Percentiles rank a stretch among this genome's conserved stretches.
Conservation (phyloP, 2,329 filamentous ascomycete genomes). For the Plenodomus lindquistii region DNA sequence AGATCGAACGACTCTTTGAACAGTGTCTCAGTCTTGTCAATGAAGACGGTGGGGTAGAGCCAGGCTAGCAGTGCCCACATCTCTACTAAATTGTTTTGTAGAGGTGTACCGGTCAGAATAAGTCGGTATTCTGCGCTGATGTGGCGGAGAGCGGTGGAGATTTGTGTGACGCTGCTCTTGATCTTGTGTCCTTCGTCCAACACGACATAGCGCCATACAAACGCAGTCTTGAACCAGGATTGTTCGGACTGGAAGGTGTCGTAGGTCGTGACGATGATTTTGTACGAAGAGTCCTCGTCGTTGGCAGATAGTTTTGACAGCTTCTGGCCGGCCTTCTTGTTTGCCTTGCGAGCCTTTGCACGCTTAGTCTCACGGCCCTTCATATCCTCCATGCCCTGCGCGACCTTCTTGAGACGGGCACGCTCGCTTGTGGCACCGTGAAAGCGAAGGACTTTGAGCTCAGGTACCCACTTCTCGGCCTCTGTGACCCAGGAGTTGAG, state of each 20-base stretch:
- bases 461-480: conserved; percentile 96
- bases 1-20: conserved; percentile 63
- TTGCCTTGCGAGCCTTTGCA: conserved; percentile 84
- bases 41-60: conserved; percentile 63
- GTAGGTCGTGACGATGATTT: conserved; percentile 88
- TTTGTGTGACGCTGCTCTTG: conserved; percentile 72
- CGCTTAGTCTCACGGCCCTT: conserved; percentile 62
- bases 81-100: conserved; percentile 63
- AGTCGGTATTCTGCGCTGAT: conserved; percentile 55
- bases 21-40: conserved; percentile 51
- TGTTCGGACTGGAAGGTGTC: conserved; percentile 99
- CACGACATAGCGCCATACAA: conserved; percentile 99
- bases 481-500: conserved; percentile 98
- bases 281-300: conserved; percentile 31
- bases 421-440: conserved; percentile 86
- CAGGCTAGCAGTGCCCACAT: conserved; percentile 62
- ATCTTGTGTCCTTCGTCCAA: conserved; percentile 99
- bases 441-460: conserved; percentile 83
- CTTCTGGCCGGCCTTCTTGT: conserved; percentile 70
- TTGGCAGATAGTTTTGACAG: conserved; percentile 35
- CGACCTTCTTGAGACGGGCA: conserved; percentile 67
- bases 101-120: conserved; percentile 59
- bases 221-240: conserved; percentile 83
- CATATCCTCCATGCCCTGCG: conserved; percentile 50
- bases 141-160: conserved; percentile 49